A percentile compares a stretch with the other conserved stretches of the same genome.
Conservation (phyloP, 805 yeast genomes). For the Metschnikowia continentalis region DNA sequence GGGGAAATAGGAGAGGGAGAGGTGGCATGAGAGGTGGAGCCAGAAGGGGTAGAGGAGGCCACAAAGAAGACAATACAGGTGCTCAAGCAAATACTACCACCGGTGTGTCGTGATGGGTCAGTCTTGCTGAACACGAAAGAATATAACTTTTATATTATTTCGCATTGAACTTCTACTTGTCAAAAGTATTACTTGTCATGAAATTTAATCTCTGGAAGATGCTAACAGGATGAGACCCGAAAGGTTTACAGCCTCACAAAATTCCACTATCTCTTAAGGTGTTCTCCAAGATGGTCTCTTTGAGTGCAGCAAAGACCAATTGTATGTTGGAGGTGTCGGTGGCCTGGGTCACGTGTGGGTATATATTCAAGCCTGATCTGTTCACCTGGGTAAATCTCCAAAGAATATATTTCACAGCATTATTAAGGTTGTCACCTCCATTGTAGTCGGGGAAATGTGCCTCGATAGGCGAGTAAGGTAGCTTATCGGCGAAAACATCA, state of each 20-base stretch:
- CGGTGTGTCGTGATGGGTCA: neutral
- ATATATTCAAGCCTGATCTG: slow-evolving; percentile 73
- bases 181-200: neutral
- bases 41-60: slow-evolving; percentile 3
- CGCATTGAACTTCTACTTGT: neutral
- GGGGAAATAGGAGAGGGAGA: slow-evolving; percentile 20
- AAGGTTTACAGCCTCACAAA: slow-evolving; percentile 26
- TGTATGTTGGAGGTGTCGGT: slow-evolving; percentile 88
- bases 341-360: slow-evolving; percentile 92
- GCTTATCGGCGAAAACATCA: slow-evolving; percentile 82
- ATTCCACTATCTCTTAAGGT: slow-evolving; percentile 73
- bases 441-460: slow-evolving; percentile 84
- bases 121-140: neutral
- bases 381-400: slow-evolving; percentile 88
- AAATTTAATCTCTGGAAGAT: neutral
- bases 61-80: neutral
- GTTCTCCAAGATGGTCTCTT: slow-evolving; percentile 74
- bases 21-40: slow-evolving; percentile 7
- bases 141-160: neutral
- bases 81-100: neutral
- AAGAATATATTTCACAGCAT: slow-evolving; percentile 85
- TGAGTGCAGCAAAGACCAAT: slow-evolving; percentile 79
- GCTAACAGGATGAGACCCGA: neutral
- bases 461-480: slow-evolving; percentile 76
- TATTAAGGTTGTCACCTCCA: slow-evolving; percentile 85